A percentile compares a stretch with the other conserved stretches of the same genome.
phyloP scores from a whole-genome alignment of 805 yeast genomes.

The Lipomyces sp. region DNA sequence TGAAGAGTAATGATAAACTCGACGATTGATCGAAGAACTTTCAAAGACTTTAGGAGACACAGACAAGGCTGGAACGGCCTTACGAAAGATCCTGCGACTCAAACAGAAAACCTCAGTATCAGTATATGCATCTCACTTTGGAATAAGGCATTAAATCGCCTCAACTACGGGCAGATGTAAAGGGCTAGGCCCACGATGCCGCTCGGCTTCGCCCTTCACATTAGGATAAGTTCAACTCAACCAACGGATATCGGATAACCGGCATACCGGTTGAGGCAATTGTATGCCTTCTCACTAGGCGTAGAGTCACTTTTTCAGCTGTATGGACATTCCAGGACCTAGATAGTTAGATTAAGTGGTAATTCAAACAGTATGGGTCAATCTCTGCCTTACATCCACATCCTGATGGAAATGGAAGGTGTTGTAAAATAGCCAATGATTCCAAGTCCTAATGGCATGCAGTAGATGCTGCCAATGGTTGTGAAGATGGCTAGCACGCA shows the following conservation, averaged over 20 bases:
- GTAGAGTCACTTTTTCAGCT: not conserved
- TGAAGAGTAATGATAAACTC: too few species aligned
- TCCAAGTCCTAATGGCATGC: too few species aligned
- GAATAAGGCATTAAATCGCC: not conserved
- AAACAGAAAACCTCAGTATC: constrained; percentile 3
- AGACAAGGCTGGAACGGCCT: not conserved
- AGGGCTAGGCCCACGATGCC: too few species aligned
- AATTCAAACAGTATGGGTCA: not conserved
- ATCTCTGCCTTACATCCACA: not conserved
- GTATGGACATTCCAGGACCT: not conserved
- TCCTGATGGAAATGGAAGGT: too few species aligned
- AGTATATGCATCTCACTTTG: not conserved
- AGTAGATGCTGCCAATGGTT: too few species aligned
- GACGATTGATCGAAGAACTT: not conserved
- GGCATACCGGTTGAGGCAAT: not conserved
- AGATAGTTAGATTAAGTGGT: not conserved
- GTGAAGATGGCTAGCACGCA: too few species aligned
- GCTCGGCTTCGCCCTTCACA: too few species aligned
- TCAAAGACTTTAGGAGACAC: not conserved
- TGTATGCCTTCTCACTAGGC: not conserved
- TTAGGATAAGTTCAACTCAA: too few species aligned
- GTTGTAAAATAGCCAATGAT: too few species aligned
- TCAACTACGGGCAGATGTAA: too few species aligned
- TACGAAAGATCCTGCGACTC: not conserved
- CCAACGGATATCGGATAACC: too few species aligned